Conservation (phyloP, 2,329 filamentous ascomycete species). For the Diaporthe sp. region DNA sequence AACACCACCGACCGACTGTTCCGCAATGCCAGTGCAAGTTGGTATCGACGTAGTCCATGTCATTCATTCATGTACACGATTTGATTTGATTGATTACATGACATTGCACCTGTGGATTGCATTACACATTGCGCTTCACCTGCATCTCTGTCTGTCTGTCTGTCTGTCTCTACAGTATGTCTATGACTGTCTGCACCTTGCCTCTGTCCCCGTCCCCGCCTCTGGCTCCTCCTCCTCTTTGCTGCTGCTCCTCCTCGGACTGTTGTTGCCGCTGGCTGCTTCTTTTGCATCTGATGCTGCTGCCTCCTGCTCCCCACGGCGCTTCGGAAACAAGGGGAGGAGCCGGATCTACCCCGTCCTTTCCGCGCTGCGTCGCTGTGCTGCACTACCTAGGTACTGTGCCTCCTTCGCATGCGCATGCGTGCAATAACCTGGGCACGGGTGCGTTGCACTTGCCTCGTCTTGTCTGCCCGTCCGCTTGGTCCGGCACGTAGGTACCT, state of each 20-base stretch:
- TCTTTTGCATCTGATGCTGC: not conserved
- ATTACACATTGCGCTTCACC: not conserved
- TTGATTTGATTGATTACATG: not conserved
- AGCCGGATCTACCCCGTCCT: conserved; percentile 10
- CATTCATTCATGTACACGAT: not conserved
- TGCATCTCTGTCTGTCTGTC: not conserved
- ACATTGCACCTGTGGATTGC: not conserved
- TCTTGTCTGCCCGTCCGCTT: not conserved
- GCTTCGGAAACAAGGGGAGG: conserved; percentile 5
- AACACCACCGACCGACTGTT: conserved; percentile 16
- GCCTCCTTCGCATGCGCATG: not conserved
- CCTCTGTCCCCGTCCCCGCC: not conserved
- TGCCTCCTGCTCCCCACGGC: conserved; percentile 1
- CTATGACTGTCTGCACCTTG: not conserved
- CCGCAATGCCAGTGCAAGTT: not conserved
- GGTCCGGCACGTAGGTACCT: not conserved
- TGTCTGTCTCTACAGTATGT: not conserved
- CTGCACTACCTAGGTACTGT: not conserved
- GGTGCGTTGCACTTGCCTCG: not conserved
- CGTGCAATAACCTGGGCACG: not conserved
- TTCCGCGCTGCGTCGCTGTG: not conserved
- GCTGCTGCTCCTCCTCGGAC: conserved; percentile 2
- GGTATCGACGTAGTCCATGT: not conserved
- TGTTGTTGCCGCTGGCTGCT: not conserved
- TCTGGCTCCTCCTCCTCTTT: not conserved